Conservation (phyloP, 306 rosid genomes). For the Datisca glomerata region DNA sequence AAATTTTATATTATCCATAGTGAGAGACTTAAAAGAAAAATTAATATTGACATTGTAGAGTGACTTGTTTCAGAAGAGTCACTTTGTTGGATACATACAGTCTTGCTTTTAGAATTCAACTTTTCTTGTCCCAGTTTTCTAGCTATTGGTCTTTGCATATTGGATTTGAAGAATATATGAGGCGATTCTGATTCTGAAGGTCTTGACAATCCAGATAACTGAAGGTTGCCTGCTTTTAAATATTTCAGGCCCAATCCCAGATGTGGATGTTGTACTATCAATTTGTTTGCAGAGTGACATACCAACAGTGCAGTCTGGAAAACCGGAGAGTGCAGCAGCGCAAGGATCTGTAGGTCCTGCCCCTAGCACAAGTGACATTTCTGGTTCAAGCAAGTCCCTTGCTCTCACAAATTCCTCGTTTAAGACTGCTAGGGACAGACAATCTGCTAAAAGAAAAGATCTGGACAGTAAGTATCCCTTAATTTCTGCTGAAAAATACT, state of each 20-base stretch:
- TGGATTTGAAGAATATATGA: too few species aligned
- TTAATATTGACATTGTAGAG: too few species aligned
- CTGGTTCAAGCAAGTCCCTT: constrained; percentile 76
- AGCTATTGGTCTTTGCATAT: too few species aligned
- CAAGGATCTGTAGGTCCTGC: constrained; percentile 41
- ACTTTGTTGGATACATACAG: too few species aligned
- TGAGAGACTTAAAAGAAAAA: too few species aligned
- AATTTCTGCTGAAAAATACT: too few species aligned
- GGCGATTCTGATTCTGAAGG: too few species aligned
- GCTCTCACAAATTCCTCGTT: constrained; percentile 49
- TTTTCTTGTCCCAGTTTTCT: too few species aligned
- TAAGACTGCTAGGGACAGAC: constrained; percentile 38
- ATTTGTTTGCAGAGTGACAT: constrained; percentile 82
- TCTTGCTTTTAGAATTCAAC: too few species aligned
- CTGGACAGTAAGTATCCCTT: constrained; percentile 50
- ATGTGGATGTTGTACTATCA: constrained; percentile 71
- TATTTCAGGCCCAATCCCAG: constrained; percentile 82
- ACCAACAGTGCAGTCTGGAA: constrained; percentile 34
- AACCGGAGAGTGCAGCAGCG: constrained; percentile 22
- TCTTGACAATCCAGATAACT: too few species aligned
- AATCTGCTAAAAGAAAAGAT: constrained; percentile 62
- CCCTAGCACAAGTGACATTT: constrained; percentile 66
- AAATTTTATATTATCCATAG: too few species aligned
- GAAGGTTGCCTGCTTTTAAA: constrained; percentile 12
- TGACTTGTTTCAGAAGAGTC: too few species aligned